Percentiles rank a stretch among this genome's conserved stretches.
These are phyloP conservation scores for Anacardium occidentale DNA, from an alignment of 345 rosid genomes.

Conservation along the genomic window DNA sequence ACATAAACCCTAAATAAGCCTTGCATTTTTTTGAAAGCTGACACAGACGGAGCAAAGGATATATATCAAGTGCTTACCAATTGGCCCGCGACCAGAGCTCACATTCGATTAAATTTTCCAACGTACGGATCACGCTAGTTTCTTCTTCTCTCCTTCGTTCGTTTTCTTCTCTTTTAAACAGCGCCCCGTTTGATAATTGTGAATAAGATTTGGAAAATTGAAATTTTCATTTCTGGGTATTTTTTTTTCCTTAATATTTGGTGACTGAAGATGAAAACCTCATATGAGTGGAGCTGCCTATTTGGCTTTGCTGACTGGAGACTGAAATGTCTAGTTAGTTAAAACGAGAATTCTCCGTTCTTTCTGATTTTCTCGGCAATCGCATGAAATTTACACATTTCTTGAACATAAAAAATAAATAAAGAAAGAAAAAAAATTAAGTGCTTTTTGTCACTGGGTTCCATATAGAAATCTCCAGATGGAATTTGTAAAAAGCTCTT, in stretches of 20 bases:
- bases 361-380: neutral
- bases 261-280: neutral
- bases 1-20: too few relatives aligned
- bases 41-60: too few relatives aligned
- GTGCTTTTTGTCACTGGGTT: neutral
- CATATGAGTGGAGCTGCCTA: neutral
- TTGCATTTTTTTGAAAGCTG: too few relatives aligned
- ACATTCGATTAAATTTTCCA: too few relatives aligned
- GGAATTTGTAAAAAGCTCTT: neutral
- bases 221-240: neutral
- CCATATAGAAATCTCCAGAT: neutral
- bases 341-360: neutral
- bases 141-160: neutral
- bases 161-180: neutral
- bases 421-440: neutral
- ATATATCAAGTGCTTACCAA: conserved; percentile 3
- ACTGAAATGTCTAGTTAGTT: neutral
- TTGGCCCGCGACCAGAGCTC: too few relatives aligned
- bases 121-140: neutral
- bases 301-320: neutral
- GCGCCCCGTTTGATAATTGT: neutral
- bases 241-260: neutral
- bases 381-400: neutral
- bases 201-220: neutral
- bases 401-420: too few relatives aligned